Percentiles rank a stretch among this genome's conserved stretches.
These are phyloP conservation scores for Cyclotella cryptica DNA, from an alignment of 108 stramenopile species.

Conservation along the genomic window DNA sequence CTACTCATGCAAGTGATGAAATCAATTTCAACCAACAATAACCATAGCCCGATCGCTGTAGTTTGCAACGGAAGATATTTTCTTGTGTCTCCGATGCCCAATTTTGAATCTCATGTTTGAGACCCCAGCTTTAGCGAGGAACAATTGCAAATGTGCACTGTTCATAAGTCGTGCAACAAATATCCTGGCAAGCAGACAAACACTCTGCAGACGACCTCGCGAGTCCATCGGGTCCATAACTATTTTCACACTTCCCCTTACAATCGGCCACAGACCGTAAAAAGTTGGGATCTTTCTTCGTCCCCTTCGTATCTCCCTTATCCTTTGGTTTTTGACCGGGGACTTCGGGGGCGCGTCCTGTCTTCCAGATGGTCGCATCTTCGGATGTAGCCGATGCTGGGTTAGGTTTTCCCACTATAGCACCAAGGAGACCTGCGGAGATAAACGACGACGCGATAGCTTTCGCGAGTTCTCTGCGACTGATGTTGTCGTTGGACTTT, in stretches of 20 bases:
- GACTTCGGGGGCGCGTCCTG: slow-evolving; percentile 64
- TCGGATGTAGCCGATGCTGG: slow-evolving; percentile 8
- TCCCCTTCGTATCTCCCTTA: slow-evolving; percentile 73
- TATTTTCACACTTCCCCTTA: slow-evolving; percentile 64
- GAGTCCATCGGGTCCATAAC: slow-evolving; percentile 67
- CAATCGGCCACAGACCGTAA: slow-evolving; percentile 80
- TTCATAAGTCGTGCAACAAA: slow-evolving; percentile 88
- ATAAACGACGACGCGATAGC: slow-evolving; percentile 1
- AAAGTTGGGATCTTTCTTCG: slow-evolving; percentile 84
- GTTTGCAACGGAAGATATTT: no score
- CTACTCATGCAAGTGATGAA: not conserved
- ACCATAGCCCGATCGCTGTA: no score
- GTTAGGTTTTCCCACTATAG: not conserved
- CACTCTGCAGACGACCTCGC: slow-evolving; percentile 80
- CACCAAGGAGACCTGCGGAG: not conserved
- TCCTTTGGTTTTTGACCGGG: slow-evolving; percentile 78
- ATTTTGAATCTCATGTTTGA: not conserved
- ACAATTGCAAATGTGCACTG: slow-evolving; percentile 83
- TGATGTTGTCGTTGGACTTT: not conserved
- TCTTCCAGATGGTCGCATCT: slow-evolving; percentile 45
- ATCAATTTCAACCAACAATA: no score
- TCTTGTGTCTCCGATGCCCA: not conserved
- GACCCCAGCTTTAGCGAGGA: slow-evolving; percentile 27
- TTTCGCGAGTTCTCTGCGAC: not conserved
- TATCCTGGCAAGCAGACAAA: slow-evolving; percentile 84